Evolutionary conservation across 2,329 filamentous ascomycete species (phyloP).

Genomic region (Massarina eburnea): DNA sequence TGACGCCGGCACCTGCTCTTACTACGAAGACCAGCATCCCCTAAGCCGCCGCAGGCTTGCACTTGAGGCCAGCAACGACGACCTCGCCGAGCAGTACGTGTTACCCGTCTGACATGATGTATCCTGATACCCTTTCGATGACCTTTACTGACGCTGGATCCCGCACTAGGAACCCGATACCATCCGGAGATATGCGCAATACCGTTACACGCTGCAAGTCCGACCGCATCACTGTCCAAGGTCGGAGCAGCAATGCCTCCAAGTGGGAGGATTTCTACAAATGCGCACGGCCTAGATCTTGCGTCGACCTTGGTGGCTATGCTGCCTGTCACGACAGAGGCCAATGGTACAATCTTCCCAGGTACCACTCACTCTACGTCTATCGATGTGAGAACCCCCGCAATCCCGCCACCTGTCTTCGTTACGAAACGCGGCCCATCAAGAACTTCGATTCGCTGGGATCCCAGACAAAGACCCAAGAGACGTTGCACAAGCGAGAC

Average conservation of each 20-base stretch:
- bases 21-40: slow-evolving; percentile 1
- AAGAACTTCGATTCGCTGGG: not conserved
- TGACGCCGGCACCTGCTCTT: not conserved
- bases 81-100: too few relatives aligned
- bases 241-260: not conserved
- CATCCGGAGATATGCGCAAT: not conserved
- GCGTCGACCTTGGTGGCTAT: not conserved
- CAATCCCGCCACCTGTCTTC: not conserved
- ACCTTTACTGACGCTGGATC: too few relatives aligned
- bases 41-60: not conserved
- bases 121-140: too few relatives aligned
- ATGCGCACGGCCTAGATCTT: not conserved
- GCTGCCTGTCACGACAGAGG: not conserved
- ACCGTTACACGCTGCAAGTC: slow-evolving; percentile 5
- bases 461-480: too few relatives aligned
- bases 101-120: too few relatives aligned
- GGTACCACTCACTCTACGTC: not conserved
- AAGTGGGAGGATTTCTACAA: slow-evolving; percentile 2
- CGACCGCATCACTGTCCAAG: not conserved
- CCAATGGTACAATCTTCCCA: not conserved
- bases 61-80: too few relatives aligned
- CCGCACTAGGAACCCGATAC: too few relatives aligned
- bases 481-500: too few relatives aligned
- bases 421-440: too few relatives aligned
- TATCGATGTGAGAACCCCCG: not conserved